These are phyloP conservation scores for Lentinula novae-zelandiae DNA, from an alignment of 1,284 basidiomycete genomes.

Conservation along the genomic window DNA sequence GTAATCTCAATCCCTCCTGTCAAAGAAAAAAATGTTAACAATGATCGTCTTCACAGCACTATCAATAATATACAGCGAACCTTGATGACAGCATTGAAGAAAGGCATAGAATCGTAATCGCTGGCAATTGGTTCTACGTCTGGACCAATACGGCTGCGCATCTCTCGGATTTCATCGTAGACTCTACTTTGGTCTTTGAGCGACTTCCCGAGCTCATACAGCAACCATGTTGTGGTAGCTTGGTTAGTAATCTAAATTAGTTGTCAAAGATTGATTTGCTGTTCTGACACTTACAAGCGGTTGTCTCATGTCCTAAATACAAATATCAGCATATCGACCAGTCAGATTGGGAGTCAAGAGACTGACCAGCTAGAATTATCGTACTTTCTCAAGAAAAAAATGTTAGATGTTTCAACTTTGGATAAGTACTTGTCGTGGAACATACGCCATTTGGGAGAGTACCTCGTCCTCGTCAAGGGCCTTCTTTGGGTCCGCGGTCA, in stretches of 20 bases:
- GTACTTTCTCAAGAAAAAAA: conserved; percentile 5
- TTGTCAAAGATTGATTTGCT: conserved; percentile 4
- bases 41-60: neutral
- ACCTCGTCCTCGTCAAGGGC: conserved; percentile 24
- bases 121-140: conserved; percentile 22
- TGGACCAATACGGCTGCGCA: conserved; percentile 5
- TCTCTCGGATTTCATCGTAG: conserved; percentile 24
- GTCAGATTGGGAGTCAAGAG: neutral
- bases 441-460: conserved; percentile 24
- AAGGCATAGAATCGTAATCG: conserved; percentile 27
- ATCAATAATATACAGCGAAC: conserved; percentile 7
- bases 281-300: conserved; percentile 6
- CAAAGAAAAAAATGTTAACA: neutral
- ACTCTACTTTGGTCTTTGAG: conserved; percentile 21
- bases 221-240: conserved; percentile 14
- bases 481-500: conserved; percentile 16
- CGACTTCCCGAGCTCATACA: conserved; percentile 23
- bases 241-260: neutral
- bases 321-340: neutral
- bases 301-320: conserved; percentile 14
- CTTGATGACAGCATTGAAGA: conserved; percentile 21
- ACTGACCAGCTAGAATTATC: conserved; percentile 19
- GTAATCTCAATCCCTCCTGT: conserved; percentile 19
- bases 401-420: neutral
- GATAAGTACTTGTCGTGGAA: neutral